A percentile compares a stretch with the other conserved stretches of the same genome.
phyloP scores from a whole-genome alignment of 2,329 filamentous ascomycete genomes.

The Phialophora macrospora region DNA sequence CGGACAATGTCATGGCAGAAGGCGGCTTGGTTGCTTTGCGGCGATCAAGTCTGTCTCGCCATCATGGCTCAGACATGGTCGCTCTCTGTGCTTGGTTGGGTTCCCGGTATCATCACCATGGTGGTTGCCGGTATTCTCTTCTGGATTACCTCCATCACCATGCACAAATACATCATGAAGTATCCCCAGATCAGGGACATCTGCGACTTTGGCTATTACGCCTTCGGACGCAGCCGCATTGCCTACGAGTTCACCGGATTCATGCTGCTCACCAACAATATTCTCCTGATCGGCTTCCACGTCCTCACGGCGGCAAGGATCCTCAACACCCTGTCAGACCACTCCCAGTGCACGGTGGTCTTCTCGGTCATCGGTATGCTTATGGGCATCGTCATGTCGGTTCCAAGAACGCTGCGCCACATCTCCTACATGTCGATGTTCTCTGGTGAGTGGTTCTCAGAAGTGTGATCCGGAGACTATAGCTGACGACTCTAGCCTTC shows the following conservation, averaged over 20 bases:
- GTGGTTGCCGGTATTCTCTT: constrained; percentile 52
- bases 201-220: constrained; percentile 55
- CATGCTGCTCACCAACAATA: constrained; percentile 59
- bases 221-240: constrained; percentile 51
- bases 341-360: constrained; percentile 56
- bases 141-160: constrained; percentile 58
- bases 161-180: constrained; percentile 60
- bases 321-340: constrained; percentile 56
- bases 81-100: constrained; percentile 55
- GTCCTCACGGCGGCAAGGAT: constrained; percentile 57
- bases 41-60: constrained; percentile 58
- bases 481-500: constrained; percentile 41
- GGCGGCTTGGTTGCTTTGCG: constrained; percentile 54
- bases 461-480: no score
- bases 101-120: constrained; percentile 56
- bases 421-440: constrained; percentile 59
- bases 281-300: constrained; percentile 58
- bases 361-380: constrained; percentile 55
- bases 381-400: constrained; percentile 55
- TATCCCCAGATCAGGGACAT: constrained; percentile 57
- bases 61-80: constrained; percentile 61
- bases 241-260: constrained; percentile 54
- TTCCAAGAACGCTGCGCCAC: constrained; percentile 54
- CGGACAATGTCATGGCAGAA: constrained; percentile 61
- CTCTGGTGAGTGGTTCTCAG: constrained; percentile 55